phyloP scores from a whole-genome alignment of 805 yeast species.

The Candida oleophila region DNA sequence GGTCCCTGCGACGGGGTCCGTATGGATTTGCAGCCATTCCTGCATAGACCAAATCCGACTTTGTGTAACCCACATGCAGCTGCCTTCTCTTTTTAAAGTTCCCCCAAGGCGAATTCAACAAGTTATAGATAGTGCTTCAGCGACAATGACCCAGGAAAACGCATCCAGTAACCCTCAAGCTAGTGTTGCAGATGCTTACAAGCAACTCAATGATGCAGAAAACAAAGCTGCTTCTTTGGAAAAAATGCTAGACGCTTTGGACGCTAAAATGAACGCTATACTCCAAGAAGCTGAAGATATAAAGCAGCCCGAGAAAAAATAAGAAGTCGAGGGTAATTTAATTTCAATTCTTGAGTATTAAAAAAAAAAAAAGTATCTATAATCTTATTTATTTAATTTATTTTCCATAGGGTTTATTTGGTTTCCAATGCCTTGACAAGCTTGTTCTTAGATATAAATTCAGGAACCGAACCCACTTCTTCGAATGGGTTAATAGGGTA shows the following conservation, averaged over 20 bases:
- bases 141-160: constrained; percentile 25
- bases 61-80: not conserved
- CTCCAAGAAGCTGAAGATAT: constrained; percentile 47
- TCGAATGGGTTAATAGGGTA: constrained; percentile 74
- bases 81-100: too few species aligned
- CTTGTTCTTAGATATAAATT: constrained; percentile 39
- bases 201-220: constrained; percentile 68
- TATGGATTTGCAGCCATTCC: too few species aligned
- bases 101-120: too few species aligned
- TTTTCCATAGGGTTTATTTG: not conserved
- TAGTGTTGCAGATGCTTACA: constrained; percentile 55
- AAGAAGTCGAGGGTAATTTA: not conserved
- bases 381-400: not conserved
- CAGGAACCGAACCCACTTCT: constrained; percentile 45
- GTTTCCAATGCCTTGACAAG: constrained; percentile 3
- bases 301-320: constrained; percentile 1
- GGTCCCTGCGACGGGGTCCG: too few species aligned
- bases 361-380: too few species aligned
- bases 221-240: constrained; percentile 60
- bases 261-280: constrained; percentile 60
- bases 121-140: too few species aligned
- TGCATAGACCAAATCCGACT: too few species aligned
- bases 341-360: not conserved
- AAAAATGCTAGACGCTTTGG: constrained; percentile 61
- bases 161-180: constrained; percentile 5